Evolutionary conservation across 140 eudicot species (phyloP).

Genomic region (Erigeron philadelphicus): DNA sequence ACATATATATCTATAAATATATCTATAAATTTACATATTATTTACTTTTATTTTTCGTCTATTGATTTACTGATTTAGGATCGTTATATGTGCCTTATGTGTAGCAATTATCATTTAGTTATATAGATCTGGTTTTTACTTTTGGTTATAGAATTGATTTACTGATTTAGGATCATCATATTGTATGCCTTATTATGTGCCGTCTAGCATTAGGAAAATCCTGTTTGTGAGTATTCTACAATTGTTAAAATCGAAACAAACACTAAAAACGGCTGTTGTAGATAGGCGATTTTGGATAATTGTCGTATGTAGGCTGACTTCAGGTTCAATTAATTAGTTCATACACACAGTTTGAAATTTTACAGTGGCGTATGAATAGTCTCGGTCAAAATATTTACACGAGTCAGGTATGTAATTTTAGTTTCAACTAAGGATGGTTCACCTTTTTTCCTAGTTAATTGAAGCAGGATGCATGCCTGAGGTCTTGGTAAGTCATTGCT

Average conservation of each 20-base stretch:
- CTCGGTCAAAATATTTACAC: neutral
- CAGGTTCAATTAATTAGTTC: neutral
- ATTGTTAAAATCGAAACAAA: constrained; percentile 9
- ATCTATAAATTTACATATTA: no score
- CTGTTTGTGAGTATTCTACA: constrained; percentile 4
- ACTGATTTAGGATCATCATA: constrained; percentile 3
- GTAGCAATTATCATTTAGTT: neutral
- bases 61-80: no score
- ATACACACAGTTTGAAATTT: neutral
- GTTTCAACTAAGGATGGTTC: no score
- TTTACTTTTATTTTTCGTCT: no score
- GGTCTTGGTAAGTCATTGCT: no score
- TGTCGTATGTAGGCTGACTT: no score
- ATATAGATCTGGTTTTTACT: neutral
- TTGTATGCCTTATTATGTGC: neutral
- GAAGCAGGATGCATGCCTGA: no score
- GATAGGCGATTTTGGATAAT: neutral
- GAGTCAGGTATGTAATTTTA: no score
- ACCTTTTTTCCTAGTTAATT: no score
- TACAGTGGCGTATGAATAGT: neutral
- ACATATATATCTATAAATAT: no score
- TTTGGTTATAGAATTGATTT: constrained; percentile 1
- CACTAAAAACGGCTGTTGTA: neutral
- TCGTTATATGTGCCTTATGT: no score
- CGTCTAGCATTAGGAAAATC: neutral